Evolutionary conservation across 352 stramenopile species (phyloP).

Genomic region (Globisporangium apiculatum): DNA sequence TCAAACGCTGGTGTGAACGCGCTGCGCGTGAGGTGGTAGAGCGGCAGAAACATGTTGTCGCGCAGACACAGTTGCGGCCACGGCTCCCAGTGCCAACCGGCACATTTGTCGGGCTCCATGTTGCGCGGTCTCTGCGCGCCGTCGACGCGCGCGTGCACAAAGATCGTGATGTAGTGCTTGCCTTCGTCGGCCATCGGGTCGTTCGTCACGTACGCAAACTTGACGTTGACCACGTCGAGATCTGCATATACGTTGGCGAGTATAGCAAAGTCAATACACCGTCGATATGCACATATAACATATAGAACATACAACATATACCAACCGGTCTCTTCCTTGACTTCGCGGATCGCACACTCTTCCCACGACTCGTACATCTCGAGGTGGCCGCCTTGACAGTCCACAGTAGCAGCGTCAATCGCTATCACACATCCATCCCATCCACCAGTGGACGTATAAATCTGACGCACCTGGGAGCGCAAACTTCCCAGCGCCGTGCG

Average conservation of each 20-base stretch:
- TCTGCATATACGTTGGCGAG: slow-evolving; percentile 17
- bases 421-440: no score
- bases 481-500: slow-evolving; percentile 70
- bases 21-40: slow-evolving; percentile 61
- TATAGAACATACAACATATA: neutral
- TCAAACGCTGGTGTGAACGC: slow-evolving; percentile 31
- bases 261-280: neutral
- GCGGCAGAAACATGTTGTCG: slow-evolving; percentile 72
- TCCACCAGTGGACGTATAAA: no score
- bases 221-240: slow-evolving; percentile 41
- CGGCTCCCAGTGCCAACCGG: slow-evolving; percentile 61
- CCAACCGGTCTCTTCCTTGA: slow-evolving; percentile 77
- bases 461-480: slow-evolving; percentile 43
- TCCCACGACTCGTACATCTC: slow-evolving; percentile 83
- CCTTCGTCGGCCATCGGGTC: slow-evolving; percentile 73
- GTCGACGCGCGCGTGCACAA: slow-evolving; percentile 64
- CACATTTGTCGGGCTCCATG: slow-evolving; percentile 83
- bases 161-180: slow-evolving; percentile 86
- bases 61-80: slow-evolving; percentile 41
- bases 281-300: neutral
- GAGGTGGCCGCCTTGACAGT: slow-evolving; percentile 45
- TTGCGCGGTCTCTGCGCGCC: slow-evolving; percentile 42
- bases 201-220: slow-evolving; percentile 74
- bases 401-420: no score
- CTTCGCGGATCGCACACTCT: slow-evolving; percentile 68